Evolutionary conservation across 129 eudicot genomes (phyloP), one percentile per base, ranked within the genome.

Genomic region (Mikania micrantha): DNA sequence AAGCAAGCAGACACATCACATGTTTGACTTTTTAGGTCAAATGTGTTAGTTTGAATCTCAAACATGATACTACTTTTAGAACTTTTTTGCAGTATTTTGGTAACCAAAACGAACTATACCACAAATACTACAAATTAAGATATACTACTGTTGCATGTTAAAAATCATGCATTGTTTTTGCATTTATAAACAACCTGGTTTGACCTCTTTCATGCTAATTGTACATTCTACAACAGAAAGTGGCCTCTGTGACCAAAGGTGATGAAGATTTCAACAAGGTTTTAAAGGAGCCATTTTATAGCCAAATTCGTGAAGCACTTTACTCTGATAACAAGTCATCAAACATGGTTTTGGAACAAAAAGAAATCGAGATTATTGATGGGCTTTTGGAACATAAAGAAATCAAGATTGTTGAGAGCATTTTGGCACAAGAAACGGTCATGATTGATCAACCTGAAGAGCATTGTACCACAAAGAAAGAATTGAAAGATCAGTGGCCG

Each of bases 241-340:
- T 92, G 71, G 89, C 89, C 81, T 78, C 95, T 1, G 81, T 85
- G 49, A 59, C 85, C 29, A 72, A 80, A 63, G 98, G 91, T 41
- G 87, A 83, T 72, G 80, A 34, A 70, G 82, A 82, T 66, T 85
- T 88, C 76, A 63, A 42, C 66, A 81, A 85, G 85, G 89, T 69
- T 32, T 78, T 92, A 59, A 80, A 80, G 25, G 95, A 78, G 25
- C 91, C 96, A 21, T 74, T 85, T 7, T 92, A 92, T 60, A 20
- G 34, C 39, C 85, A 74, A 53, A 78, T 92, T 67, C 91, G 91
- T 29, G 83, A 85, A 54, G 85, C 88, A 40, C 79, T 92, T 34
- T 85, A 75, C 76, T 61, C 84, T 9, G 72, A 80, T 29, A 67
- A 71, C 13, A 48, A 68, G 2, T 4, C 15, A 44, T 28, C 66